Conservation (phyloP, 2,329 filamentous ascomycete species). For the Paecilomyces formosus region DNA sequence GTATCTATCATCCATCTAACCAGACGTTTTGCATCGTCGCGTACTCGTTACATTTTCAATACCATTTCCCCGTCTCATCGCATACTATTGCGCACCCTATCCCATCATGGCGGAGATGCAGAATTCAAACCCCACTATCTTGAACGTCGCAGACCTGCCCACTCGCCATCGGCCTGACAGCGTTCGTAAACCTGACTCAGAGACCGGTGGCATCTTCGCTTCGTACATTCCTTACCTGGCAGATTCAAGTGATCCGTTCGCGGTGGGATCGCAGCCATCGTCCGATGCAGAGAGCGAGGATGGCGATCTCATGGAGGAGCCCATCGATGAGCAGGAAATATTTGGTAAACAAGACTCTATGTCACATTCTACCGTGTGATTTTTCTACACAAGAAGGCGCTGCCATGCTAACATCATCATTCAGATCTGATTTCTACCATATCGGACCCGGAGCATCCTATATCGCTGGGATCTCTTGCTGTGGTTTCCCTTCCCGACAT, state of each 20-base stretch:
- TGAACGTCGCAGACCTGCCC: conserved; percentile 81
- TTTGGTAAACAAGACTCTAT: conserved; percentile 55
- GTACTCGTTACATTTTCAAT: neutral
- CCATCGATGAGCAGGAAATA: conserved; percentile 95
- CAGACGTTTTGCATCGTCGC: neutral
- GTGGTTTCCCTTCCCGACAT: conserved; percentile 97
- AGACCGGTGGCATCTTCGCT: conserved; percentile 42
- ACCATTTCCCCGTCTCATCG: neutral
- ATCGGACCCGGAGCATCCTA: conserved; percentile 91
- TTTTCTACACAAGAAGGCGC: neutral
- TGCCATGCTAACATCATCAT: neutral
- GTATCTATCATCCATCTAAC: neutral
- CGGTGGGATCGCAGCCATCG: conserved; percentile 24
- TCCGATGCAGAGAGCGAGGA: conserved; percentile 37
- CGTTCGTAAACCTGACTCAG: conserved; percentile 34
- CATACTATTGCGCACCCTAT: neutral
- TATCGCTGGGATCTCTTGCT: conserved; percentile 84
- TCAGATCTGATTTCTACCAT: conserved; percentile 89
- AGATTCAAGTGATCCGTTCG: conserved; percentile 44
- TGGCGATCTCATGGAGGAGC: conserved; percentile 61
- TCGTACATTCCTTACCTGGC: conserved; percentile 43
- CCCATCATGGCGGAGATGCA: conserved; percentile 26
- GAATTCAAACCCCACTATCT: conserved; percentile 78
- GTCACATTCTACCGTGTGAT: neutral
- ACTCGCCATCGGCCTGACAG: conserved; percentile 52